These are phyloP conservation scores for Avena eriantha DNA, from an alignment of 176 grass and related monocot genomes.

Conservation along the genomic window DNA sequence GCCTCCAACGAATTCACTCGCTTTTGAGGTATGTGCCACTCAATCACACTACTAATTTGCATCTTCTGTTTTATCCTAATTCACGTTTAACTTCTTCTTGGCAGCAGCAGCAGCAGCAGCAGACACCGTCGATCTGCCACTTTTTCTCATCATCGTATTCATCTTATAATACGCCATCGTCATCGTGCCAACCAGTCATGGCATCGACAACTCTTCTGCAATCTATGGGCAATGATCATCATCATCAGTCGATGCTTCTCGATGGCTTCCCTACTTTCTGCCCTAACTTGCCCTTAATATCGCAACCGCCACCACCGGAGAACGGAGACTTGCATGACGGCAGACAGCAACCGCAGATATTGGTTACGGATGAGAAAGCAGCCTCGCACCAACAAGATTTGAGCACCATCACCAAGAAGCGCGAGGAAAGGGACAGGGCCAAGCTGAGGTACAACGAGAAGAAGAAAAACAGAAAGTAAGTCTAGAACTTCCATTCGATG, in stretches of 20 bases:
- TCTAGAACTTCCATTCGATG: not conserved
- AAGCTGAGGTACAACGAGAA: constrained; percentile 59
- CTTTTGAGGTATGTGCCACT: not conserved
- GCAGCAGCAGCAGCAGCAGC: not conserved
- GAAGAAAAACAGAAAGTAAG: constrained; percentile 53
- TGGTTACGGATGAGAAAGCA: not conserved
- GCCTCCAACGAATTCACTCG: not conserved
- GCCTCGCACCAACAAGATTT: not conserved
- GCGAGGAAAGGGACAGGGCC: constrained; percentile 55
- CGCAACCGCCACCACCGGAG: not conserved
- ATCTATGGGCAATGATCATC: constrained; percentile 33
- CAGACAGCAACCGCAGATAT: not conserved
- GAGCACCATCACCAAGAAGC: constrained; percentile 2
- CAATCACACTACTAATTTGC: not conserved
- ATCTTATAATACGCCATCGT: constrained; percentile 15
- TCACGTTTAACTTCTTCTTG: not conserved
- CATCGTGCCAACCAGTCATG: not conserved
- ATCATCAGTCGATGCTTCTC: not conserved
- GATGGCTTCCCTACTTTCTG: constrained; percentile 27
- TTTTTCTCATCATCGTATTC: constrained; percentile 4
- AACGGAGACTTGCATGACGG: not conserved
- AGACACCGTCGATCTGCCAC: constrained; percentile 11
- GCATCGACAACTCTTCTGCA: constrained; percentile 26
- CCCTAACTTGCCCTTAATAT: constrained; percentile 12
- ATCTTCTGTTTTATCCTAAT: not conserved